Conservation (phyloP, 2,329 filamentous ascomycete genomes). For the Malbranchea cinnamomea region DNA sequence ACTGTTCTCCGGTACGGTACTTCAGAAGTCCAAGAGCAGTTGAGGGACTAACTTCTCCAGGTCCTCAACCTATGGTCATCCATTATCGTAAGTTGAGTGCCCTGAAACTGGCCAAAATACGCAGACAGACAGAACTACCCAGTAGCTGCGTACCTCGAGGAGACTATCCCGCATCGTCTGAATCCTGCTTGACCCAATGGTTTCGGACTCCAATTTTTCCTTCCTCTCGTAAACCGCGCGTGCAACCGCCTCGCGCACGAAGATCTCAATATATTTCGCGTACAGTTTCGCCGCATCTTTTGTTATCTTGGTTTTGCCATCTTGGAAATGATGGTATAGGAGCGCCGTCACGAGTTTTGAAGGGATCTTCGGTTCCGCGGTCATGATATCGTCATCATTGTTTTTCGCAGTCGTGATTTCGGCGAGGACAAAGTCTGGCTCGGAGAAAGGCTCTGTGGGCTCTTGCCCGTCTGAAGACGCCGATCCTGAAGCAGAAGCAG, state of each 20-base stretch:
- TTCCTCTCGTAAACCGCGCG: slow-evolving; percentile 56
- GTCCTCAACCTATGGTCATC: slow-evolving; percentile 69
- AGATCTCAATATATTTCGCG: slow-evolving; percentile 78
- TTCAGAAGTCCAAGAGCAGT: slow-evolving; percentile 66
- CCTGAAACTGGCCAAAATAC: neutral
- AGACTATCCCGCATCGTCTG: slow-evolving; percentile 38
- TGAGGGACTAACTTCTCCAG: slow-evolving; percentile 77
- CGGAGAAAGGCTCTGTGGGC: slow-evolving; percentile 16
- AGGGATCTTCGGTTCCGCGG: slow-evolving; percentile 42
- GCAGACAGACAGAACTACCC: slow-evolving; percentile 2
- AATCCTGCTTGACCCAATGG: slow-evolving; percentile 15
- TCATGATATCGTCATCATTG: slow-evolving; percentile 16
- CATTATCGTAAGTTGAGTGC: too few relatives aligned
- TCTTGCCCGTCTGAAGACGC: too few relatives aligned
- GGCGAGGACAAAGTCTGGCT: slow-evolving; percentile 34
- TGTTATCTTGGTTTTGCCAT: slow-evolving; percentile 56
- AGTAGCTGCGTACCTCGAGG: slow-evolving; percentile 47
- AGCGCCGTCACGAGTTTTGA: slow-evolving; percentile 59
- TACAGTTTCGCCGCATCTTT: slow-evolving; percentile 63
- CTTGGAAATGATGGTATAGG: slow-evolving; percentile 64
- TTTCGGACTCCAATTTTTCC: slow-evolving; percentile 23
- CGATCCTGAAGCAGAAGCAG: neutral
- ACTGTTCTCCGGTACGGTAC: neutral
- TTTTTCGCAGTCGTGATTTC: slow-evolving; percentile 23
- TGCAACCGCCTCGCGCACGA: slow-evolving; percentile 77